Evolutionary conservation across 2,329 filamentous ascomycete genomes (phyloP).

Genomic region (Clarireedia homoeocarpa): DNA sequence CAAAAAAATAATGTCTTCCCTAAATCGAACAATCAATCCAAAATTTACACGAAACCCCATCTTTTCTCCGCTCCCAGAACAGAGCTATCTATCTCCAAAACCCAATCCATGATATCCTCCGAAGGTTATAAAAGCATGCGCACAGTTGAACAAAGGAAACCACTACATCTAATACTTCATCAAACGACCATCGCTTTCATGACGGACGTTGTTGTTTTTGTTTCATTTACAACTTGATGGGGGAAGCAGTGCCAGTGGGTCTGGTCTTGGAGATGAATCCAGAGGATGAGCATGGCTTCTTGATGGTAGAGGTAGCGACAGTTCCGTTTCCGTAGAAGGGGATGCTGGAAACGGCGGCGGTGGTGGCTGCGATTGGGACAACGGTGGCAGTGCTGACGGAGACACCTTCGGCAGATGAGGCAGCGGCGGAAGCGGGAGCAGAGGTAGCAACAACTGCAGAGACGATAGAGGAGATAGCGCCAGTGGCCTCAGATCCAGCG

Average conservation of each 20-base stretch:
- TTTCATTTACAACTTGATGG: constrained; percentile 1
- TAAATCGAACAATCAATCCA: too few species aligned
- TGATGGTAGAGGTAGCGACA: constrained; percentile 13
- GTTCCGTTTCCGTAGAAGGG: constrained; percentile 15
- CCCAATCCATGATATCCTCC: background rate
- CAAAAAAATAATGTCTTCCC: too few species aligned
- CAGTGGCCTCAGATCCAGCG: constrained; percentile 3
- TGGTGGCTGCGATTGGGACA: constrained; percentile 12
- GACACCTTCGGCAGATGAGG: background rate
- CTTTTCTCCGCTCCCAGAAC: background rate
- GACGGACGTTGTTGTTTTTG: background rate
- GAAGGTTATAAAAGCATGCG: background rate
- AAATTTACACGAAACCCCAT: too few species aligned
- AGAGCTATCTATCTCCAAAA: background rate
- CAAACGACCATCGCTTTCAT: constrained; percentile 3
- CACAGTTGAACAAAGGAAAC: constrained; percentile 2
- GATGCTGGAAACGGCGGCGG: constrained; percentile 22
- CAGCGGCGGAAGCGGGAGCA: constrained; percentile 2
- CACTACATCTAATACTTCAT: background rate
- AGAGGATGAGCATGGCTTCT: constrained; percentile 20
- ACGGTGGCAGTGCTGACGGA: background rate
- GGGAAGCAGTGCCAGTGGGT: constrained; percentile 12
- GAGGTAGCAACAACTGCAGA: background rate
- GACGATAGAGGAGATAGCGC: constrained; percentile 1
- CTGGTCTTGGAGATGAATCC: constrained; percentile 22